Conservation (phyloP, 306 rosid species). For the Astragalus membranaceus region DNA sequence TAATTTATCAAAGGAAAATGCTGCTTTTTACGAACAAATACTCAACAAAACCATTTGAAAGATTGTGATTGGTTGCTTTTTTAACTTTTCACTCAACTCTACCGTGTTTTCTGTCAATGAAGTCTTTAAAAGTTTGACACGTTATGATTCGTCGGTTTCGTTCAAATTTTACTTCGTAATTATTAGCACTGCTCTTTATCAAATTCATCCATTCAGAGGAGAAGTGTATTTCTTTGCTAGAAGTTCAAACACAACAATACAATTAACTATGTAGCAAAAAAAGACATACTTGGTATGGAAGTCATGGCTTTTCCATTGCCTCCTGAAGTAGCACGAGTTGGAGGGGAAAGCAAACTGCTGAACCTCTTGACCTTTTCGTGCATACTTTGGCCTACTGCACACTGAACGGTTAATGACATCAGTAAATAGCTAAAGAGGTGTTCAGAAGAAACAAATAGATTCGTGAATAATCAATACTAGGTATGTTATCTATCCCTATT, state of each 20-base stretch:
- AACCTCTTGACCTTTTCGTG: conserved; percentile 45
- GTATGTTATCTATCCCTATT: not conserved
- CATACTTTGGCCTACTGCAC: conserved; percentile 69
- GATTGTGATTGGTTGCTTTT: too few species aligned
- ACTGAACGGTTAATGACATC: conserved; percentile 41
- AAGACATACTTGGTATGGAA: conserved; percentile 38
- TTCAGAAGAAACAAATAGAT: not conserved
- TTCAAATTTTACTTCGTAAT: too few species aligned
- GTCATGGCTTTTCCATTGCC: conserved; percentile 43
- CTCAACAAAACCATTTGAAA: too few species aligned
- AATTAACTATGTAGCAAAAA: not conserved
- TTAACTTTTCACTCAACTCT: too few species aligned
- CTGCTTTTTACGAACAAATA: too few species aligned
- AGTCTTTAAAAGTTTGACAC: too few species aligned
- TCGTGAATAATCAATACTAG: not conserved
- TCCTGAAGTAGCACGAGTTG: conserved; percentile 36
- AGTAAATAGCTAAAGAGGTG: conserved; percentile 21
- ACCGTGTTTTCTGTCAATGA: too few species aligned
- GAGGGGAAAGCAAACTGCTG: conserved; percentile 40
- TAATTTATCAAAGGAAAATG: not conserved
- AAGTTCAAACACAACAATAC: not conserved
- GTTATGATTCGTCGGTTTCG: too few species aligned
- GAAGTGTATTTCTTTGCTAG: not conserved
- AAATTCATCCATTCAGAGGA: not conserved
- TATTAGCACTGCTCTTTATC: not conserved